These are phyloP conservation scores for Thymus quinquecostatus DNA, from an alignment of 257 asterid genomes.

Conservation along the genomic window DNA sequence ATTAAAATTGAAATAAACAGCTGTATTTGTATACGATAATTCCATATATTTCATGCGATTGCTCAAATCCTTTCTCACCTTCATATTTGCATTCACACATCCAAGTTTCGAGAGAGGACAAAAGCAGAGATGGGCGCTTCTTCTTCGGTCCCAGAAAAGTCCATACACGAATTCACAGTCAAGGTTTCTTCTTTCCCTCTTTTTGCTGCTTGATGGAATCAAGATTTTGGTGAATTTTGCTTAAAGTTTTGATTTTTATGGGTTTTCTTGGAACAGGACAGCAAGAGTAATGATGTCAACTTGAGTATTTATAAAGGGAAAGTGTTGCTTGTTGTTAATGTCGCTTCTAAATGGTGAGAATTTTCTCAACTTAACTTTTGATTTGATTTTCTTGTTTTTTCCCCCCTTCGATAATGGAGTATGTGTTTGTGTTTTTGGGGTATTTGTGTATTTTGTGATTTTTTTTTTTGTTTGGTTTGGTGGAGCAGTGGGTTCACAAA, in stretches of 20 bases:
- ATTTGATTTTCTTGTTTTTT: not conserved
- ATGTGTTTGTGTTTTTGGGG: not conserved
- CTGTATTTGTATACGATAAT: too few relatives aligned
- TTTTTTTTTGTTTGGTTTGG: conserved; percentile 32
- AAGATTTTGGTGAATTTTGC: conserved; percentile 3
- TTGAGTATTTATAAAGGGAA: conserved; percentile 70
- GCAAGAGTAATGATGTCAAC: conserved; percentile 68
- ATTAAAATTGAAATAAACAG: too few relatives aligned
- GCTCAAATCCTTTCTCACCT: too few relatives aligned
- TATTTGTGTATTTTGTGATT: conserved; percentile 11
- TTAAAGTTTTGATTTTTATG: not conserved
- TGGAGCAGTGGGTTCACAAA: conserved; percentile 78
- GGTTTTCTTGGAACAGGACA: conserved; percentile 50
- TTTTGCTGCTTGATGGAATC: conserved; percentile 9
- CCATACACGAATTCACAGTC: conserved; percentile 80
- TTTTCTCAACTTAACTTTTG: not conserved
- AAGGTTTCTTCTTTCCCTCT: conserved; percentile 52
- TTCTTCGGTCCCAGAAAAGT: conserved; percentile 57
- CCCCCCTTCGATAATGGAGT: not conserved
- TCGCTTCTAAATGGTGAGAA: conserved; percentile 90
- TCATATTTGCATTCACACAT: too few relatives aligned
- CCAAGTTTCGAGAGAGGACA: too few relatives aligned
- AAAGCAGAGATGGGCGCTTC: conserved; percentile 61
- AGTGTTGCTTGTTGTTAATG: conserved; percentile 88
- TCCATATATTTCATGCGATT: too few relatives aligned